Evolutionary conservation across 768 basidiomycete species (phyloP), one percentile per base, ranked within the genome.

Genomic region (Tephrocybe sp.): DNA sequence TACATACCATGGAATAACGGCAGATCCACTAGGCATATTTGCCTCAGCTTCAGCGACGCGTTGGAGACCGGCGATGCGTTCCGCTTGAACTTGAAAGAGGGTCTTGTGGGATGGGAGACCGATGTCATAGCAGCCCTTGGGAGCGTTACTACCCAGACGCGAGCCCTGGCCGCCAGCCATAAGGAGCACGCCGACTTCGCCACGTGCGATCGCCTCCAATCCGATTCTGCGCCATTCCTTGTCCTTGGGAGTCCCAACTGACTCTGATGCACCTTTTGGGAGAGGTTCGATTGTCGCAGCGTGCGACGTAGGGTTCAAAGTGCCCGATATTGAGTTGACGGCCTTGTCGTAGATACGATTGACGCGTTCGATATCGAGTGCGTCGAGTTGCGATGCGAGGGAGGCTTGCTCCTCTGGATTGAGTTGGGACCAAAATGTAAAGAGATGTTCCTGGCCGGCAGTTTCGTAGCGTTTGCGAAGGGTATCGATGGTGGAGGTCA

Each of bases 121-220:
- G 58, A 99, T 98, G 66, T 98, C 94, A 70, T 98, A 98, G 75
- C 95, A 97, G 4, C 97, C 97, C 66, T 99, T 99, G 18, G 97
- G 97, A 4, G 89, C 89, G 26, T 79, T 82, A 63, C 90, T 93
- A 25, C 97, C 97, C 36, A 99, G 73, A 48, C 97, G 79, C 17
- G 95, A 96, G 12, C 97, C 97, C 72, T 99, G 97, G 1, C 97
- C 97, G 34, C 97, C 97, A 7, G 97, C 97, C 90, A 99, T 91
- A 59, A 99, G 80, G 42, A 99, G 77, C 9, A 98, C 95, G 17
- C 86, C 97, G 33, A 98, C 94, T 60, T 92, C 75, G 54, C 92
- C 87, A 33, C 79, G 70, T 15, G 86, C 79, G 62, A 98, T 84
- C 42, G 96, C 94, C 36, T 83, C 72, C 33, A 98, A 74, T 30